Conservation (phyloP, 2,329 filamentous ascomycete species). For the Nemania serpens region DNA sequence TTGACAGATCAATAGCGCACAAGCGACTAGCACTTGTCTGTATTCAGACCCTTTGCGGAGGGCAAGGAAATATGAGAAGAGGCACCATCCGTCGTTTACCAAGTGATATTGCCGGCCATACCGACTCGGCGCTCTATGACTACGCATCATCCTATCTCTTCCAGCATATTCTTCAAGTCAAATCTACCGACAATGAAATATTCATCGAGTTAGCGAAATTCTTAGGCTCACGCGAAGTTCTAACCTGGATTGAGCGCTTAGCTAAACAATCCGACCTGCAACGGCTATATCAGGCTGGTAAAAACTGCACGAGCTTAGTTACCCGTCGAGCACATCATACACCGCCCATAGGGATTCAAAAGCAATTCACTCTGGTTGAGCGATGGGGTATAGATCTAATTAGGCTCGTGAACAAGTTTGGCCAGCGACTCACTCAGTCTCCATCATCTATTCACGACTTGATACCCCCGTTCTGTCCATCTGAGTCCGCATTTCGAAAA, state of each 20-base stretch:
- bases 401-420: constrained; percentile 33
- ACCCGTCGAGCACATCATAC: constrained; percentile 21
- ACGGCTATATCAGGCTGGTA: constrained; percentile 33
- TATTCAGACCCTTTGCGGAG: constrained; percentile 29
- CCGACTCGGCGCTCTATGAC: constrained; percentile 16
- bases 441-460: constrained; percentile 33
- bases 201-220: constrained; percentile 29
- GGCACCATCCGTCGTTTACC: neutral
- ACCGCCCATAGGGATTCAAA: constrained; percentile 12
- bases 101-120: neutral
- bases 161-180: constrained; percentile 28
- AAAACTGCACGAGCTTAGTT: constrained; percentile 25
- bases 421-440: constrained; percentile 12
- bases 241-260: constrained; percentile 34
- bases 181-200: constrained; percentile 24
- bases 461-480: constrained; percentile 37
- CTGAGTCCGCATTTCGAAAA: constrained; percentile 30
- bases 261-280: constrained; percentile 27
- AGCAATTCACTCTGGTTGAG: constrained; percentile 21
- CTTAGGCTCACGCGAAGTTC: constrained; percentile 21
- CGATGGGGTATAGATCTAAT: constrained; percentile 35
- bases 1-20: constrained; percentile 33
- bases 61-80: neutral
- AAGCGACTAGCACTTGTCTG: constrained; percentile 35
- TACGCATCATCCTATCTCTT: constrained; percentile 36